Conservation (phyloP, 805 yeast genomes). For the Saturnispora gosingensis region DNA sequence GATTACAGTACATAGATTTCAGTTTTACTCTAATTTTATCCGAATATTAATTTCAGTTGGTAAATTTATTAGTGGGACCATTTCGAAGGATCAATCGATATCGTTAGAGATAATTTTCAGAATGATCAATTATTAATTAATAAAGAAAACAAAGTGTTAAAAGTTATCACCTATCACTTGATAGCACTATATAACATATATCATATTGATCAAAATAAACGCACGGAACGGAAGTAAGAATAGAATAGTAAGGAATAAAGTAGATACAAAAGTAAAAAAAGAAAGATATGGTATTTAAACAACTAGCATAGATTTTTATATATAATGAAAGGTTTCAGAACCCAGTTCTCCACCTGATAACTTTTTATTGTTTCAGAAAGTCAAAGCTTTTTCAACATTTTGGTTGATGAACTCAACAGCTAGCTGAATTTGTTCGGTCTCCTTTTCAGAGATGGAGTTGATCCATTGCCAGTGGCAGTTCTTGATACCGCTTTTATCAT, state of each 20-base stretch:
- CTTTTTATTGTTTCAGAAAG: conserved; percentile 22
- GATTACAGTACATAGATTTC: background rate
- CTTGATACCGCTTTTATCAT: conserved; percentile 46
- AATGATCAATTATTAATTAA: too few relatives aligned
- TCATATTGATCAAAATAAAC: too few relatives aligned
- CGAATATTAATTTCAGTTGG: too few relatives aligned
- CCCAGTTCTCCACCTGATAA: background rate
- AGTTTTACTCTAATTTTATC: too few relatives aligned
- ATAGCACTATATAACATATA: too few relatives aligned
- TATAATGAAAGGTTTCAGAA: background rate
- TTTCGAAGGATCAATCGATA: too few relatives aligned
- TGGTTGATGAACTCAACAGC: conserved; percentile 45
- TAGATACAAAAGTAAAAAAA: background rate
- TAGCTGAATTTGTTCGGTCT: conserved; percentile 43
- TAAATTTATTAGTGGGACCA: too few relatives aligned
- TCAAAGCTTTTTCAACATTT: conserved; percentile 52
- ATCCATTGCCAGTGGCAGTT: conserved; percentile 47
- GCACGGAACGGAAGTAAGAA: background rate
- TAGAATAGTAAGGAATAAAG: background rate
- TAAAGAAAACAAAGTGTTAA: too few relatives aligned
- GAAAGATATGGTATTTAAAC: background rate
- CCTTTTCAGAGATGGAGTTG: conserved; percentile 39
- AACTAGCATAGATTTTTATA: background rate
- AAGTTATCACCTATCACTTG: too few relatives aligned
- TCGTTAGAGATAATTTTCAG: too few relatives aligned